Conservation (phyloP, 305 asterid species). For the Petunia hybrid region DNA sequence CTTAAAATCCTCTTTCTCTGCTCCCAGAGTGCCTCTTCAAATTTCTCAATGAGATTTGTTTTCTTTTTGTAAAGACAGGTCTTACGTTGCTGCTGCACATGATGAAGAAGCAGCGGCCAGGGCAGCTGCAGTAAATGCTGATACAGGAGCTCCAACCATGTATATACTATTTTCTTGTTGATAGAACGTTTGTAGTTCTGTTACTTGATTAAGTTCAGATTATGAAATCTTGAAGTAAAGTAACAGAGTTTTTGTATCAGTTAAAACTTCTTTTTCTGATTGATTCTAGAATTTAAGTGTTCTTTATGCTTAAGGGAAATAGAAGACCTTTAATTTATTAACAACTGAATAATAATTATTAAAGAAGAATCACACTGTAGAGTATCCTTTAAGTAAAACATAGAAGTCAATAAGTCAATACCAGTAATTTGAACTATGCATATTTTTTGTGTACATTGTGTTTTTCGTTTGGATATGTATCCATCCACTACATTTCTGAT, state of each 20-base stretch:
- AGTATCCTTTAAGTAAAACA: background rate
- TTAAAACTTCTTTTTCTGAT: background rate
- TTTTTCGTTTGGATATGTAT: background rate
- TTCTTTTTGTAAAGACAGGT: constrained; percentile 51
- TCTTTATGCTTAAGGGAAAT: constrained; percentile 1
- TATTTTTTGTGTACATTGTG: background rate
- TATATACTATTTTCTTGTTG: constrained; percentile 32
- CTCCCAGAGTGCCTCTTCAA: constrained; percentile 7
- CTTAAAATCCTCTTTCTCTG: background rate
- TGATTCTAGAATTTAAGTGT: background rate
- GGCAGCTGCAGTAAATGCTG: constrained; percentile 67
- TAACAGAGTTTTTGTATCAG: background rate
- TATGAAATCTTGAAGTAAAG: background rate
- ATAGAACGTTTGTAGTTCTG: constrained; percentile 9
- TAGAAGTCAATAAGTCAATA: background rate
- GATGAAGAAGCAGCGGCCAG: constrained; percentile 85
- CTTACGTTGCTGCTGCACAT: constrained; percentile 59
- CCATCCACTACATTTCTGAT: background rate
- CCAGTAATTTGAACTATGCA: constrained; percentile 24
- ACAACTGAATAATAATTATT: background rate
- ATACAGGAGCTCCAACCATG: constrained; percentile 83
- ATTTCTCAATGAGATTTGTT: background rate
- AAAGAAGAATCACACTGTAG: background rate
- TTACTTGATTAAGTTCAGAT: constrained; percentile 26
- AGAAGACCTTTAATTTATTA: background rate